phyloP scores from a whole-genome alignment of 768 basidiomycete species.

The Lactifluus subvellereus region DNA sequence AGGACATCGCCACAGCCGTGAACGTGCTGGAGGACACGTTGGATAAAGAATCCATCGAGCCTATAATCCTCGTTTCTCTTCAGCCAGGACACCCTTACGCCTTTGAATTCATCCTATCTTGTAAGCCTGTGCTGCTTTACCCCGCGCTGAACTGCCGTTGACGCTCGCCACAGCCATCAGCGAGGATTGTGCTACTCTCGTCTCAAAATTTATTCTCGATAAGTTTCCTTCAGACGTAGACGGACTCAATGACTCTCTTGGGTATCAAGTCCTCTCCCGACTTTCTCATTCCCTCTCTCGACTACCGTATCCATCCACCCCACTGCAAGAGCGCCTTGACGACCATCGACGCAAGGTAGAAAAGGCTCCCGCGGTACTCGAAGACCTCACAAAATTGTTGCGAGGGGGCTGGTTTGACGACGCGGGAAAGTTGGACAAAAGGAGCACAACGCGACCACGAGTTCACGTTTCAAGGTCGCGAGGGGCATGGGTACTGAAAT shows the following conservation, averaged over 20 bases:
- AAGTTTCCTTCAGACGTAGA: not conserved
- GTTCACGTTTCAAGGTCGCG: not conserved
- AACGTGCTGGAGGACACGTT: constrained; percentile 8
- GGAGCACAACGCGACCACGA: not conserved
- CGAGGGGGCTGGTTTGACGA: not conserved
- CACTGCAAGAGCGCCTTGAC: not conserved
- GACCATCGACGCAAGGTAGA: not conserved
- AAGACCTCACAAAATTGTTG: constrained; percentile 3
- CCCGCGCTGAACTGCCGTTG: not conserved
- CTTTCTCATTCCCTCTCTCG: not conserved
- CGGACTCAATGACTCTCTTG: not conserved
- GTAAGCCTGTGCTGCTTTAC: not conserved
- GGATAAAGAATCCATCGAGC: constrained; percentile 6
- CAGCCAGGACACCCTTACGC: not conserved
- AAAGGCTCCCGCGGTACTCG: not conserved
- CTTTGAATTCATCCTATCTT: constrained; percentile 15
- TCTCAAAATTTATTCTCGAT: not conserved
- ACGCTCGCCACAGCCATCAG: constrained; percentile 9
- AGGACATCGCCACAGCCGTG: not conserved
- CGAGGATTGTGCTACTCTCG: not conserved
- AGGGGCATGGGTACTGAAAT: not conserved
- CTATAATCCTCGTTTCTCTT: constrained; percentile 6
- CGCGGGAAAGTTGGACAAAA: not conserved
- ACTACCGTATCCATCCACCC: not conserved
- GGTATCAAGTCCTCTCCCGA: not conserved